phyloP scores from a whole-genome alignment of 257 asterid genomes.

The Solanum infundibuliforme region DNA sequence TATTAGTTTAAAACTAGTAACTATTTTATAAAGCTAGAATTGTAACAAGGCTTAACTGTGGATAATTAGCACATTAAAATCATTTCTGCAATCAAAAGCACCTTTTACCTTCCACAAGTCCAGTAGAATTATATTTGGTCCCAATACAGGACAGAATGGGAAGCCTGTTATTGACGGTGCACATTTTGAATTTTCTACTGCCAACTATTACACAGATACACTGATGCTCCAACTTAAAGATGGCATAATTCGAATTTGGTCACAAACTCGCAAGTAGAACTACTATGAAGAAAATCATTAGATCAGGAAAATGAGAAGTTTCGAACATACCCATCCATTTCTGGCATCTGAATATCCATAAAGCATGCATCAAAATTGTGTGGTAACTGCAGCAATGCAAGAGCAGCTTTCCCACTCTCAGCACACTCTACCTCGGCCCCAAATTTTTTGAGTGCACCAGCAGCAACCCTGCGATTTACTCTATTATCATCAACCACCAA shows the following conservation, averaged over 20 bases:
- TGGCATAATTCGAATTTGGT: neutral
- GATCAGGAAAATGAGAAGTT: neutral
- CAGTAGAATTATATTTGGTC: neutral
- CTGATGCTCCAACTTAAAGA: neutral
- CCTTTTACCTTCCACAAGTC: neutral
- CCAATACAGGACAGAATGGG: neutral
- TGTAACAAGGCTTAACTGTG: neutral
- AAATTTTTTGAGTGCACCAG: slow-evolving; percentile 77
- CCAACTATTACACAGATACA: neutral
- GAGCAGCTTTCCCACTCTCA: slow-evolving; percentile 78
- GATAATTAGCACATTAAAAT: neutral
- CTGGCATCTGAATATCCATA: slow-evolving; percentile 99
- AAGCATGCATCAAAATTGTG: slow-evolving; percentile 84
- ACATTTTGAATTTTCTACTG: neutral
- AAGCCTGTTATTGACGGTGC: neutral
- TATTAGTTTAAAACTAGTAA: neutral
- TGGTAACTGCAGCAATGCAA: slow-evolving; percentile 60
- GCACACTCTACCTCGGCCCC: slow-evolving; percentile 84
- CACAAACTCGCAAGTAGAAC: neutral
- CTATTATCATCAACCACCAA: slow-evolving; percentile 84
- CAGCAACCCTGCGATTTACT: slow-evolving; percentile 87
- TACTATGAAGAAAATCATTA: neutral
- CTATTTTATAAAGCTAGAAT: neutral
- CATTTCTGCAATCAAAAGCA: neutral
- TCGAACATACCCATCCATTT: slow-evolving; percentile 84